Base-by-base conservation (phyloP, 345 rosid genomes). In the Aquilaria yunnanensis region DNA sequence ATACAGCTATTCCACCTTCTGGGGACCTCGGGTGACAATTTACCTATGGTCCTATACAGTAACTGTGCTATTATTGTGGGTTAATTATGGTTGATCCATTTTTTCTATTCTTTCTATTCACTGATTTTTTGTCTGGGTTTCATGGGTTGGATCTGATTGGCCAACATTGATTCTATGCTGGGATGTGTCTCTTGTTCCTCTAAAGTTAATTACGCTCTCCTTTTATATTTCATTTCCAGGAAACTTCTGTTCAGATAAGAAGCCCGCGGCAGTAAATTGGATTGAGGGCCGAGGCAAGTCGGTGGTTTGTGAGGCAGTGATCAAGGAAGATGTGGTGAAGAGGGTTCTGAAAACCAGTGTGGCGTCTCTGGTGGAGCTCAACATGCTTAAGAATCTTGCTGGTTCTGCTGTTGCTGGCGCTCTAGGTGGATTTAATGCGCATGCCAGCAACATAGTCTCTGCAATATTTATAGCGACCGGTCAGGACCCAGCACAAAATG, bases 201-300 rank as follows among this genome's bases (percentile, higher is more conserved):
- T 7, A 3, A 37, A 37, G 43, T 37, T 37, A 37, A 37, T 37
- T 37, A 37, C 7, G 43, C 43, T 37, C 43, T 0, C 23, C 23
- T 23, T 37, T 37, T 37, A 37, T 37, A 7, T 37, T 37, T 37
- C 43, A 37, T 37, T 37, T 3, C 43, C 66, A 88, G 93, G 96
- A 52, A 91, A 91, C 57, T 86, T 67, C 41, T 91, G 97, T 72
- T 86, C 96, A 14, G 97, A 91, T 71, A 91, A 91, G 80, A 91
- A 91, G 64, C 83, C 97, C 12, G 93, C 97, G 32, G 97, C 97
- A 32, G 91, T 91, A 57, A 91, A 91, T 71, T 91, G 96, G 96
- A 88, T 91, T n/a, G 91, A 88, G 70, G 97, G 97, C 56, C 87
- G 94, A 14, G 96, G 96, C 13, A 81, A 81, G 63, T 81, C 83